phyloP scores from a whole-genome alignment of 2,329 filamentous ascomycete genomes.

The Pyricularia sp. region DNA sequence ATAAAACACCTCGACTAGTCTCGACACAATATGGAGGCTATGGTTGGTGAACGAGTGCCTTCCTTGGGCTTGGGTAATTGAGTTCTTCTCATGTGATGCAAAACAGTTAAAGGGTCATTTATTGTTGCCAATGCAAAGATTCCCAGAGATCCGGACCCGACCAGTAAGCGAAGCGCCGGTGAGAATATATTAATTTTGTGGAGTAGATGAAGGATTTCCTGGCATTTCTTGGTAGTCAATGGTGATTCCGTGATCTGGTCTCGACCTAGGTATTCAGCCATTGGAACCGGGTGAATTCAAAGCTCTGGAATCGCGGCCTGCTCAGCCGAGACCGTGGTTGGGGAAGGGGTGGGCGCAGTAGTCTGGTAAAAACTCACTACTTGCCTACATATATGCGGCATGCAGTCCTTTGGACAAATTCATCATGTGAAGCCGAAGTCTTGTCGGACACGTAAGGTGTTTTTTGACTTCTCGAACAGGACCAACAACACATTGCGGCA shows the following conservation, averaged over 20 bases:
- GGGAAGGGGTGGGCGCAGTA: not conserved
- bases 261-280: not conserved
- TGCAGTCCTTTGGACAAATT: not conserved
- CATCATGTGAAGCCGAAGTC: not conserved
- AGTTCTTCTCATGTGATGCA: not conserved
- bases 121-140: not conserved
- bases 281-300: not conserved
- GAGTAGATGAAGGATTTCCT: not conserved
- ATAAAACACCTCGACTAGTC: not conserved
- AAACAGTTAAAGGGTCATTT: not conserved
- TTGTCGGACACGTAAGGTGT: not conserved
- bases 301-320: slow-evolving; percentile 1
- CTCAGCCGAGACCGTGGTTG: not conserved
- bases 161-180: not conserved
- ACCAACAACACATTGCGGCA: not conserved
- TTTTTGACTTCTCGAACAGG: not conserved
- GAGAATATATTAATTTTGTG: not conserved
- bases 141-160: not conserved
- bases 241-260: not conserved
- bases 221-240: not conserved
- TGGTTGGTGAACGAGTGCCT: not conserved
- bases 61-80: too few relatives aligned
- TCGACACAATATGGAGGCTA: not conserved
- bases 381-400: not conserved
- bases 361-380: not conserved